phyloP scores from a whole-genome alignment of 2,329 filamentous ascomycete genomes.

The Claviceps pazoutovae region DNA sequence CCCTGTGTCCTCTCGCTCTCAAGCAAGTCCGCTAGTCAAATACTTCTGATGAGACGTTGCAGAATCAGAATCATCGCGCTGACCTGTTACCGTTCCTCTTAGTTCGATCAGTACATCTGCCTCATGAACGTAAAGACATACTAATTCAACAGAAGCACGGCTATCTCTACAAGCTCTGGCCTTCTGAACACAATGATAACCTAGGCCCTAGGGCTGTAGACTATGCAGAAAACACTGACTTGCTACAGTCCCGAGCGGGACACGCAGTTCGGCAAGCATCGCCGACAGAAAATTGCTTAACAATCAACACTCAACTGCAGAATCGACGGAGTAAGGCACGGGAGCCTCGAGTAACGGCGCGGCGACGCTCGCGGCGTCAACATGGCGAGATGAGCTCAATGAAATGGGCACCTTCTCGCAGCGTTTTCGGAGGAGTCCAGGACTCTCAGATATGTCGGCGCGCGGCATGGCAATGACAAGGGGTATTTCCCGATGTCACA shows the following conservation, averaged over 20 bases:
- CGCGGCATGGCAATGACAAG: conserved; percentile 3
- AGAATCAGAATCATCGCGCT: conserved; percentile 30
- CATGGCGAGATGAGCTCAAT: conserved; percentile 21
- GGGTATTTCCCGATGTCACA: conserved; percentile 8
- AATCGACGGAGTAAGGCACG: background rate
- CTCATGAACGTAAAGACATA: conserved; percentile 35
- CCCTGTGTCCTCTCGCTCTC: background rate
- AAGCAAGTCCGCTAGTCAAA: background rate
- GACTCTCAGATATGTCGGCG: conserved; percentile 12
- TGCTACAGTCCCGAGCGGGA: conserved; percentile 31
- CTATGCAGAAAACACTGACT: conserved; percentile 13
- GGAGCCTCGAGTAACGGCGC: conserved; percentile 1
- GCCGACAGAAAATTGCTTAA: conserved; percentile 19
- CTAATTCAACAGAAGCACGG: conserved; percentile 26
- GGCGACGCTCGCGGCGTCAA: conserved; percentile 12
- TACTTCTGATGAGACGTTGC: background rate
- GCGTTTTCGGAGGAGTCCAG: conserved; percentile 23
- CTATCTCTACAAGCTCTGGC: conserved; percentile 11
- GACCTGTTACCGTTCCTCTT: conserved; percentile 29
- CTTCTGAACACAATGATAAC: conserved; percentile 2
- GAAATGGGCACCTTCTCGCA: conserved; percentile 23
- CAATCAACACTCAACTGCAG: conserved; percentile 5
- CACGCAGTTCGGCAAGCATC: conserved; percentile 33
- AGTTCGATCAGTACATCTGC: conserved; percentile 36
- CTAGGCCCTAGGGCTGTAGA: conserved; percentile 4